Percentiles rank a stretch among this genome's conserved stretches.
These are phyloP conservation scores for Lineolata rhizophorae DNA, from an alignment of 495 filamentous ascomycete genomes.

Conservation along the genomic window DNA sequence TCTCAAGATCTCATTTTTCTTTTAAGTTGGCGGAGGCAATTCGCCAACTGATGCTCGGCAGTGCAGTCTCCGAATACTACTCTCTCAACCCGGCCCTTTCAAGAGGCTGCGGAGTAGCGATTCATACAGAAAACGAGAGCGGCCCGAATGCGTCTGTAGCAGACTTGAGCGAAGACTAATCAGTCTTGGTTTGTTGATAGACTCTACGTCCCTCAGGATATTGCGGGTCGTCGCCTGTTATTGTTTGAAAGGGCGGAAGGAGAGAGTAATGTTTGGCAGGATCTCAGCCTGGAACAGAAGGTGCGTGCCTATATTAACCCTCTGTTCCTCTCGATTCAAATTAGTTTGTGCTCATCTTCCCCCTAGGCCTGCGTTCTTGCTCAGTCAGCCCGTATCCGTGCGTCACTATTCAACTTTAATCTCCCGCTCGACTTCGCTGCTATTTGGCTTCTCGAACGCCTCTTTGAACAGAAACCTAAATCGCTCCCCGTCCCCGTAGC, in stretches of 20 bases:
- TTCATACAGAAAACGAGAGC: too few species aligned
- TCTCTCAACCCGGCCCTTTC: too few species aligned
- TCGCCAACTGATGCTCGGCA: too few species aligned
- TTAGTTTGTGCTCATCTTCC: conserved; percentile 1
- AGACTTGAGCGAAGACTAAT: too few species aligned
- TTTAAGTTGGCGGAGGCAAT: too few species aligned
- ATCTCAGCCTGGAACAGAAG: conserved; percentile 10
- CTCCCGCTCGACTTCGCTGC: conserved; percentile 7
- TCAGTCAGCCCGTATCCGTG: conserved; percentile 16
- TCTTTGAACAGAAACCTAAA: conserved; percentile 13
- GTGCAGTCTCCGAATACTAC: too few species aligned
- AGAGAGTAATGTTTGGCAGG: conserved; percentile 11
- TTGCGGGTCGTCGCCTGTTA: conserved; percentile 13
- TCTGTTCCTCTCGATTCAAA: conserved; percentile 2
- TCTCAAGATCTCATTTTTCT: too few species aligned
- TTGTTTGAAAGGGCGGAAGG: conserved; percentile 17
- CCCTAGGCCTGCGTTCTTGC: conserved; percentile 8
- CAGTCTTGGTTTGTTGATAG: too few species aligned
- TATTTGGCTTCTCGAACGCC: conserved; percentile 11
- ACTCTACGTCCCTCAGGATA: too few species aligned
- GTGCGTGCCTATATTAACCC: conserved; percentile 4
- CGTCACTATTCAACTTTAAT: conserved; percentile 16
- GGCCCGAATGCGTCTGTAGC: too few species aligned
- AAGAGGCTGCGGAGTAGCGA: too few species aligned
- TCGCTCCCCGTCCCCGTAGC: conserved; percentile 16